Percentiles rank a stretch among this genome's conserved stretches.
These are phyloP conservation scores for Leccinum truebloodii DNA, from an alignment of 768 basidiomycete genomes.

Conservation along the genomic window DNA sequence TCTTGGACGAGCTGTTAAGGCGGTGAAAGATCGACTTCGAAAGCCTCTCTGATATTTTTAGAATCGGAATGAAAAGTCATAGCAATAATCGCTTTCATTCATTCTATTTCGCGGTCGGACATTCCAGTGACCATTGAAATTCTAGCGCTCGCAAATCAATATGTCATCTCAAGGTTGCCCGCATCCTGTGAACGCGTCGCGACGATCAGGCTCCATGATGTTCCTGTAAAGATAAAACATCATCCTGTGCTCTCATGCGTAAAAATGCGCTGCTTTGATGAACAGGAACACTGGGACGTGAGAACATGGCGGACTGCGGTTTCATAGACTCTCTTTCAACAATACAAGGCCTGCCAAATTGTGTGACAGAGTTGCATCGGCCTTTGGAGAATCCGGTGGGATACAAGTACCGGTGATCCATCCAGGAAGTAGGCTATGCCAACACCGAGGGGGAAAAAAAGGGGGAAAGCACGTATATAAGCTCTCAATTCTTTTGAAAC, in stretches of 20 bases:
- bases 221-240: not conserved
- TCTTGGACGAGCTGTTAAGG: conserved; percentile 53
- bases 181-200: not conserved
- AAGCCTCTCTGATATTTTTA: not conserved
- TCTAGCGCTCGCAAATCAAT: not conserved
- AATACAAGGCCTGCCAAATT: not conserved
- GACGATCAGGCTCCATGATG: not conserved
- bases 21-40: not conserved
- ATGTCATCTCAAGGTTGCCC: not conserved
- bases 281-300: not conserved
- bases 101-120: not conserved
- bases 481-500: not conserved
- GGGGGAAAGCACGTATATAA: not conserved
- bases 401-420: conserved; percentile 1
- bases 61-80: not conserved
- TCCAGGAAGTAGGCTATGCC: conserved; percentile 2
- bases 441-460: not conserved
- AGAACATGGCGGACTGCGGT: not conserved
- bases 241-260: not conserved
- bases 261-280: not conserved
- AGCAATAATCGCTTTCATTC: not conserved
- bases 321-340: not conserved
- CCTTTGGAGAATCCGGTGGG: conserved; percentile 4
- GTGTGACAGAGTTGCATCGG: not conserved
- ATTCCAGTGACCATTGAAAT: not conserved